Conservation (phyloP, 176 grass and related monocot genomes). For the Alopecurus myosuroides region DNA sequence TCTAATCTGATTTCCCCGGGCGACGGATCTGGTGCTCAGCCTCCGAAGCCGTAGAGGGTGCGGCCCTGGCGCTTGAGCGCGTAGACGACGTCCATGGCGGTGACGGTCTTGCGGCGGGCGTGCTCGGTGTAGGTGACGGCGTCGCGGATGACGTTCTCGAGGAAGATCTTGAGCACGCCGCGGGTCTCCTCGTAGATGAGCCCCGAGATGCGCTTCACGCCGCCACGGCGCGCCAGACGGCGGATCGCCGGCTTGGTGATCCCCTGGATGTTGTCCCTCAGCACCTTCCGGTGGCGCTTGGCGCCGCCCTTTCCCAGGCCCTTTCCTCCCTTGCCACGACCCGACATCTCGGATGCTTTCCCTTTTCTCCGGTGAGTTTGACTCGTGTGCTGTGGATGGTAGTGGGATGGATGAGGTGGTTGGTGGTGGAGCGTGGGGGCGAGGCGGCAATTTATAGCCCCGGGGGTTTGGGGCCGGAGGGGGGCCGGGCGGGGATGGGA, state of each 20-base stretch:
- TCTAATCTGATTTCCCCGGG: neutral
- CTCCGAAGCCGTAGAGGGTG: constrained; percentile 74
- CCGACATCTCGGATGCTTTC: constrained; percentile 52
- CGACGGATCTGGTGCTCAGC: neutral
- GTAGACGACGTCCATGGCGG: constrained; percentile 84
- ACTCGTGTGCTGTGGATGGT: too few relatives aligned
- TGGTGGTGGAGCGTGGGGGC: too few relatives aligned
- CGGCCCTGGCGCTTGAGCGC: constrained; percentile 81
- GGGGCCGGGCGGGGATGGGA: too few relatives aligned
- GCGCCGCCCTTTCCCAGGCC: constrained; percentile 74
- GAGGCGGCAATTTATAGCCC: too few relatives aligned
- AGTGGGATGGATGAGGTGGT: too few relatives aligned
- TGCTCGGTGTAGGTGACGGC: constrained; percentile 85
- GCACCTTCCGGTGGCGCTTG: constrained; percentile 45
- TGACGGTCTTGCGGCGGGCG: constrained; percentile 72
- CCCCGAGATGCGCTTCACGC: constrained; percentile 80
- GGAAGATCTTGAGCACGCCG: constrained; percentile 89
- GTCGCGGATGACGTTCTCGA: constrained; percentile 86
- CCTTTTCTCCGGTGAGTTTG: too few relatives aligned
- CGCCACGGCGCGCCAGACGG: constrained; percentile 37
- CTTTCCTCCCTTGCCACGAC: constrained; percentile 82
- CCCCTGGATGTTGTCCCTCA: too few relatives aligned
- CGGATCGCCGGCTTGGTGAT: too few relatives aligned
- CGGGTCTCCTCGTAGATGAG: constrained; percentile 92
- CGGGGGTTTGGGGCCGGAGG: too few relatives aligned